Evolutionary conservation across 208 protist species (phyloP), one percentile per base, ranked within the genome.

Genomic region (Leishmania arabica): DNA sequence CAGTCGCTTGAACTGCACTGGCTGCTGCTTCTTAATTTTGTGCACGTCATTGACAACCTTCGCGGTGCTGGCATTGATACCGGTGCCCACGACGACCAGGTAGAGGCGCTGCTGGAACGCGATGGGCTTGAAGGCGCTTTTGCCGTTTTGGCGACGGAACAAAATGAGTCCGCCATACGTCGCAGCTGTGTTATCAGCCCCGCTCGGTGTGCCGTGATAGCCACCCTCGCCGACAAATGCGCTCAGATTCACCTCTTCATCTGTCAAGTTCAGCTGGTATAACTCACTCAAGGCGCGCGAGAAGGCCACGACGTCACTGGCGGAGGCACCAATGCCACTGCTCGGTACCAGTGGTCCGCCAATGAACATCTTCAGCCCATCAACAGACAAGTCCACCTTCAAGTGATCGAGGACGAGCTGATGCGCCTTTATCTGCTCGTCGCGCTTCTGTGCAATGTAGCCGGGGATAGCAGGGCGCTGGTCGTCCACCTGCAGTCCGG

Each of bases 181-280:
- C 40, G 93, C 90, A 8, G 93, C 92, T 0, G 94, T 95, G 86
- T 97, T 98, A 84, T 98, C 95, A 21, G 97, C 92, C 42, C 95
- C 95, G 56, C 90, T 95, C 13, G 95, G 95, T 21, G 91, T 97
- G 42, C 95, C 95, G 84, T 98, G 95, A 84, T 96, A 98, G 53
- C 90, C 92, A 34, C 91, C 85, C 85, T 96, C 91, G 1, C 94
- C 94, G 34, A 93, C 83, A 80, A 89, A 95, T 1, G 91, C 93
- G 65, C 86, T 91, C 45, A 85, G 34, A 80, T 95, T 96, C 74
- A 96, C 85, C 64, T 90, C 79, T 2, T 95, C 86, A 34, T 94
- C 89, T 21, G 65, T 92, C 40, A 95, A 85, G 40, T 86, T 79
- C 40, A 95, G 77, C 49, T 71, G 72, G 83, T 92, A 97, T 75